Percentiles rank a stretch among this genome's conserved stretches.
These are phyloP conservation scores for Pseudonectria buxi DNA, from an alignment of 2,329 filamentous ascomycete genomes.

Conservation along the genomic window DNA sequence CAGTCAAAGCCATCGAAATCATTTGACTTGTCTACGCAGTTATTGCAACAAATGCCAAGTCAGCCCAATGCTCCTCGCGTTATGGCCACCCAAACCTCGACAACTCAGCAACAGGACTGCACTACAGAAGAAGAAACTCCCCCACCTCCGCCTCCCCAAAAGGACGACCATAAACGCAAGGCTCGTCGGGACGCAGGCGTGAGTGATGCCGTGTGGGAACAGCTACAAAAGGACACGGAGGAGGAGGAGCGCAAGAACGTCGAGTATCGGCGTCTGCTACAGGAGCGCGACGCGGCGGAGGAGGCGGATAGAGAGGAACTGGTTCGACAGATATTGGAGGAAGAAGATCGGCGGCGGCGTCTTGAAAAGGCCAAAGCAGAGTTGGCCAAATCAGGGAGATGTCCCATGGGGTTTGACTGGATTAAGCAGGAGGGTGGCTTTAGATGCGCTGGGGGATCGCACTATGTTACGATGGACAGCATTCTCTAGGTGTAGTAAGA, in stretches of 20 bases:
- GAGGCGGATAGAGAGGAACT: conserved; percentile 31
- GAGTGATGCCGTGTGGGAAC: conserved; percentile 53
- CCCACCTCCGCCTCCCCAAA: too few relatives aligned
- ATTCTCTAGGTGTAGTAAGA: too few relatives aligned
- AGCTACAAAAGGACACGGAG: conserved; percentile 46
- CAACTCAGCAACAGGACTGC: too few relatives aligned
- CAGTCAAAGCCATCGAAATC: conserved; percentile 8
- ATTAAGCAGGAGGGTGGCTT: conserved; percentile 53
- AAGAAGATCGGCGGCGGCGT: conserved; percentile 23
- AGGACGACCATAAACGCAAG: too few relatives aligned
- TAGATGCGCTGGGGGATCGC: conserved; percentile 54
- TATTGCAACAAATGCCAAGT: too few relatives aligned
- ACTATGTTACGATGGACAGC: conserved; percentile 40
- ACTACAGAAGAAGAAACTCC: too few relatives aligned
- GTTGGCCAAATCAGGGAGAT: conserved; percentile 47
- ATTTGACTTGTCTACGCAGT: not conserved
- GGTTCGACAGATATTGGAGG: conserved; percentile 28
- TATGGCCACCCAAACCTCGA: too few relatives aligned
- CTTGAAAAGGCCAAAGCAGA: conserved; percentile 31
- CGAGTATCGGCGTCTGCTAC: conserved; percentile 29
- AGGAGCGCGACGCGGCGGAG: conserved; percentile 19
- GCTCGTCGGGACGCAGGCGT: conserved; percentile 49
- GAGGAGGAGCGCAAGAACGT: conserved; percentile 31
- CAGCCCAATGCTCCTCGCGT: too few relatives aligned
- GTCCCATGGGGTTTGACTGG: conserved; percentile 53